Percentiles rank a stretch among this genome's conserved stretches.
These are phyloP conservation scores for Umbelopsis ramanniana DNA, from an alignment of 192 early-diverging fungal species.

Conservation along the genomic window DNA sequence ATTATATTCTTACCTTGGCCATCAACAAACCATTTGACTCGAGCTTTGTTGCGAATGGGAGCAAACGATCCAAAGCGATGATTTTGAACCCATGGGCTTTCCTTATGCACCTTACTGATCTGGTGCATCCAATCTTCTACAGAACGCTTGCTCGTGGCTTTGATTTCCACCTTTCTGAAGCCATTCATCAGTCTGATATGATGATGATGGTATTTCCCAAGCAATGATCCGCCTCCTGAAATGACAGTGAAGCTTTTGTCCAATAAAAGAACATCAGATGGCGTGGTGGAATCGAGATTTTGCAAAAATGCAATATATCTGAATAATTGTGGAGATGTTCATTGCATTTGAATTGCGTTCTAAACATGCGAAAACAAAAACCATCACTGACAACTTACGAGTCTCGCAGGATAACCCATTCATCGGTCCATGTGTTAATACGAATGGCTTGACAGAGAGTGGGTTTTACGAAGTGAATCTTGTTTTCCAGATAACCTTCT, in stretches of 20 bases:
- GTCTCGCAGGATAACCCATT: conserved; percentile 85
- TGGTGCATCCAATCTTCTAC: conserved; percentile 71
- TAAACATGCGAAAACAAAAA: background rate
- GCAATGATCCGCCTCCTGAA: conserved; percentile 17
- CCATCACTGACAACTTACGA: conserved; percentile 25
- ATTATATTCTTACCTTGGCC: conserved; percentile 62
- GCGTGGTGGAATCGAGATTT: conserved; percentile 41
- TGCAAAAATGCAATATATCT: conserved; percentile 58
- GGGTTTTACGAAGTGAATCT: conserved; percentile 49
- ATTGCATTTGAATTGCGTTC: too few relatives aligned
- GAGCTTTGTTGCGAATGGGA: conserved; percentile 64
- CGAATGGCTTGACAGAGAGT: conserved; percentile 28
- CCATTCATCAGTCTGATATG: conserved; percentile 64
- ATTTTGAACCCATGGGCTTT: conserved; percentile 65
- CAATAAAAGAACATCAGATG: conserved; percentile 57
- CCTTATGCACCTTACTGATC: conserved; percentile 56
- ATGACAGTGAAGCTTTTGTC: conserved; percentile 47
- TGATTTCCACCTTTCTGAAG: conserved; percentile 70
- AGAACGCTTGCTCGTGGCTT: conserved; percentile 64
- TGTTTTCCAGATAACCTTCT: conserved; percentile 73
- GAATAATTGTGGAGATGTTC: too few relatives aligned
- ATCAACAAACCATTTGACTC: conserved; percentile 80
- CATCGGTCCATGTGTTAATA: conserved; percentile 53
- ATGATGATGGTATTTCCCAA: conserved; percentile 43
- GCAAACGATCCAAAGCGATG: conserved; percentile 83